Evolutionary conservation across 768 basidiomycete species (phyloP), one percentile per base, ranked within the genome.

Genomic region (Suillus decipiens): DNA sequence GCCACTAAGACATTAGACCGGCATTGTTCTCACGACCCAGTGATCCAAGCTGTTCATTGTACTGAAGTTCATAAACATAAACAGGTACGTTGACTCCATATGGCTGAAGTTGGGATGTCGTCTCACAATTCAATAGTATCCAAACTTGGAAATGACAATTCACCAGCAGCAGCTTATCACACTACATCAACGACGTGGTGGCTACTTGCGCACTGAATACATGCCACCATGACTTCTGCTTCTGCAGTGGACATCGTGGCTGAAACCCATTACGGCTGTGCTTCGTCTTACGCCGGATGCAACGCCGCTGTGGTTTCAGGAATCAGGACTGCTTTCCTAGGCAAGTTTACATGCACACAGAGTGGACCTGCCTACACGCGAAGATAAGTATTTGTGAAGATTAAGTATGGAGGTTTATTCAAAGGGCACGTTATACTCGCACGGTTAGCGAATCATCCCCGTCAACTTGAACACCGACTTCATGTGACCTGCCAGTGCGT

Each of bases 21-120:
- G 39, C 39, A 58, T 41, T 59, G 22, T 61, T 61, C 61, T 61
- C 56, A 61, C 61, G 56, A 11, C 12, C 17, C 34, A 47, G 22
- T 12, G 45, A 24, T 47, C 48, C 48, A 50, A 50, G 28, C 48
- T 17, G 33, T 31, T 31, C 50, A 28, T 31, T 28, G 24, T 28
- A 51, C 50, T 51, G 7, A 59, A 28, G 15, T 51, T 53, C 50
- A 31, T 17, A 51, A 33, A 33, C 50, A 31, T 17, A 51, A 33
- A 33, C 51, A 33, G 31, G 19, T 53, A 53, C 17, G 12, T n/a
- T 19, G 28, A 53, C 11, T 53, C 10, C 17, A 19, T n/a, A n/a
- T 34, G 19, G 28, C 28, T 15, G 17, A 28, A 28, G 28, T 15
- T 50, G 17, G 31, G 17, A 31, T 24, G 14, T 28, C 48, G 24